phyloP scores from a whole-genome alignment of 805 yeast genomes.

The Suhomyces canberraensis region DNA sequence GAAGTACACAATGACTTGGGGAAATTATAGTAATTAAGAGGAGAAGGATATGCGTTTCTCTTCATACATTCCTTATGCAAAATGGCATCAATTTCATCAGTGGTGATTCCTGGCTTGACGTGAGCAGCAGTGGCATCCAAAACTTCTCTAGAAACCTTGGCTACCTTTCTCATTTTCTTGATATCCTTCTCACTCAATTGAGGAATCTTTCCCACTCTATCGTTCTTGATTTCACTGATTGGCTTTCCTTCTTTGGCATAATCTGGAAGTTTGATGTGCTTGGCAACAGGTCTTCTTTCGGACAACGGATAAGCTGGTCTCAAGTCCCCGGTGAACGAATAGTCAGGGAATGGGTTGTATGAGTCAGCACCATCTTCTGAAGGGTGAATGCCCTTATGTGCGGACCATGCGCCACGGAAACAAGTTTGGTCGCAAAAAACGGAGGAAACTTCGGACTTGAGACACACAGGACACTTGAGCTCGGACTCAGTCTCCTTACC shows the following conservation, averaged over 20 bases:
- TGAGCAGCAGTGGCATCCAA: slow-evolving; percentile 84
- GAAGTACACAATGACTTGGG: slow-evolving; percentile 93
- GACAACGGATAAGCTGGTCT: slow-evolving; percentile 81
- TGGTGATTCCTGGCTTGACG: slow-evolving; percentile 82
- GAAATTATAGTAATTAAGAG: slow-evolving; percentile 88
- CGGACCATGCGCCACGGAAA: slow-evolving; percentile 66
- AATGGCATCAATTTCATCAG: slow-evolving; percentile 84
- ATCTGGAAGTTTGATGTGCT: slow-evolving; percentile 71
- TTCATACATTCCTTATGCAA: slow-evolving; percentile 87
- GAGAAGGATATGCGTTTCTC: slow-evolving; percentile 90
- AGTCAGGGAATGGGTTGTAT: slow-evolving; percentile 86
- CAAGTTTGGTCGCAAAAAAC: slow-evolving; percentile 83
- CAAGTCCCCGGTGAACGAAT: slow-evolving; percentile 67
- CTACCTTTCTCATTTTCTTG: slow-evolving; percentile 71
- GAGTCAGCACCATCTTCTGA: slow-evolving; percentile 50
- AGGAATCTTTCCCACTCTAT: slow-evolving; percentile 63
- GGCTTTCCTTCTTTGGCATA: slow-evolving; percentile 83
- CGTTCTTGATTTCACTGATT: slow-evolving; percentile 67
- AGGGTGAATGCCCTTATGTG: slow-evolving; percentile 74
- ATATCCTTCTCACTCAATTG: slow-evolving; percentile 66
- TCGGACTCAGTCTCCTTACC: slow-evolving; percentile 73
- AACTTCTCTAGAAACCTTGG: slow-evolving; percentile 78
- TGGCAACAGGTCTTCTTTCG: slow-evolving; percentile 69
- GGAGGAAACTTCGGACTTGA: slow-evolving; percentile 61
- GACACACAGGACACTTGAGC: slow-evolving; percentile 88